Conservation (phyloP, 345 rosid genomes). For the Iberis pinnata region DNA sequence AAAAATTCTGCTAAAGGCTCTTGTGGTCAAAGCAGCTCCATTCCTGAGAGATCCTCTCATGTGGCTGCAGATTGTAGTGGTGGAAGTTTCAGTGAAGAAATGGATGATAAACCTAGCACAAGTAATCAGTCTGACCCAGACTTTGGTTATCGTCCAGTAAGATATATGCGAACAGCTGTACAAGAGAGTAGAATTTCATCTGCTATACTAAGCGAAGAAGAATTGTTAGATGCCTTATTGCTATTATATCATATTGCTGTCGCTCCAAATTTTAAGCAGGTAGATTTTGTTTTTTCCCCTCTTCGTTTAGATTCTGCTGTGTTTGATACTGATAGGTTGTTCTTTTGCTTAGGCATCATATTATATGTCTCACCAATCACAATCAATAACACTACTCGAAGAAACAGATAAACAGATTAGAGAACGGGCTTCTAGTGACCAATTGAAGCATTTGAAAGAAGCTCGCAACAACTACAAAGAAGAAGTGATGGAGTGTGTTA, state of each 20-base stretch:
- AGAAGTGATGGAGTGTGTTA: slow-evolving; percentile 76
- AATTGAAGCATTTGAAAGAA: slow-evolving; percentile 80
- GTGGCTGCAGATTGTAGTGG: slow-evolving; percentile 76
- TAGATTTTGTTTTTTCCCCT: slow-evolving; percentile 15
- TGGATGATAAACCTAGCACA: slow-evolving; percentile 82
- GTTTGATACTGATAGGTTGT: slow-evolving; percentile 27
- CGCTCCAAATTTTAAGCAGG: slow-evolving; percentile 98
- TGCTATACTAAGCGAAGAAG: slow-evolving; percentile 76
- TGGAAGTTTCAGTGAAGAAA: slow-evolving; percentile 75
- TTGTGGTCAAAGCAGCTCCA: slow-evolving; percentile 50
- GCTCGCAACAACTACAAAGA: slow-evolving; percentile 77
- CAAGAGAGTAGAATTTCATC: slow-evolving; percentile 54
- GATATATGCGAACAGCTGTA: slow-evolving; percentile 41
- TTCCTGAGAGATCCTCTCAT: slow-evolving; percentile 79
- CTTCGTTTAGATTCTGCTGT: neutral
- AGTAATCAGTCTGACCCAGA: slow-evolving; percentile 84
- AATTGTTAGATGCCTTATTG: slow-evolving; percentile 72
- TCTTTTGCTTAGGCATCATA: slow-evolving; percentile 63
- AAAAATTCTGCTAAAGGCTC: slow-evolving; percentile 51
- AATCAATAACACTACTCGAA: slow-evolving; percentile 72
- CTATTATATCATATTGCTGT: slow-evolving; percentile 78
- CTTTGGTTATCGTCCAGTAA: slow-evolving; percentile 61
- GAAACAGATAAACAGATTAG: slow-evolving; percentile 90
- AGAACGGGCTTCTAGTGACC: slow-evolving; percentile 58
- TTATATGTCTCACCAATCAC: slow-evolving; percentile 83